Conservation (phyloP, 2,329 filamentous ascomycete species). For the Colletotrichum salicis region DNA sequence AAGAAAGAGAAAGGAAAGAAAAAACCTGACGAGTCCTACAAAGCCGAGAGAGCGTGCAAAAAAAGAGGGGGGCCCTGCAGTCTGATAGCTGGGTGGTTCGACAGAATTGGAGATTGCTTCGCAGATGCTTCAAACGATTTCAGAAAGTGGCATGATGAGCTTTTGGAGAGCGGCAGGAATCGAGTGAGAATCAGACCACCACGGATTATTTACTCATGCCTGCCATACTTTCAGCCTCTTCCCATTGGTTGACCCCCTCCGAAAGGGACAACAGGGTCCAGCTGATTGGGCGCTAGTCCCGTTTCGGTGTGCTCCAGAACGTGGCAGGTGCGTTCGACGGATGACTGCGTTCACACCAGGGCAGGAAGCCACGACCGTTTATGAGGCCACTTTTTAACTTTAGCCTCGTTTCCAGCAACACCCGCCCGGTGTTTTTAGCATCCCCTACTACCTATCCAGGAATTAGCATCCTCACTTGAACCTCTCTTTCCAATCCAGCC, state of each 20-base stretch:
- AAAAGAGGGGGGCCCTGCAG: constrained; percentile 18
- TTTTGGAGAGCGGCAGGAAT: constrained; percentile 33
- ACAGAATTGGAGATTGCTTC: constrained; percentile 33
- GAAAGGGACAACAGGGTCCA: constrained; percentile 25
- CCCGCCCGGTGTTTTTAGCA: not conserved
- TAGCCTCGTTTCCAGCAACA: constrained; percentile 20
- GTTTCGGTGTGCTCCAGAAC: constrained; percentile 25
- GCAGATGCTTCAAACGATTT: constrained; percentile 33
- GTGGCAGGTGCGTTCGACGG: constrained; percentile 32
- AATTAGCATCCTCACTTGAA: not conserved
- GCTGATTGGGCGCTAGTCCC: constrained; percentile 16
- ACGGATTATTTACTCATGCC: constrained; percentile 34
- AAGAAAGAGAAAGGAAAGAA: not conserved
- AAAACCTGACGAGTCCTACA: not conserved
- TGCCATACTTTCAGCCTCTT: constrained; percentile 19
- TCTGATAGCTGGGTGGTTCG: constrained; percentile 31
- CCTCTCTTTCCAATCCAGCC: constrained; percentile 3
- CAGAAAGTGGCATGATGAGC: constrained; percentile 36
- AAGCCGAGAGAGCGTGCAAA: not conserved
- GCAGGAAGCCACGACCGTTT: constrained; percentile 17
- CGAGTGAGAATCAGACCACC: constrained; percentile 36
- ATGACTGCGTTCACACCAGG: constrained; percentile 14
- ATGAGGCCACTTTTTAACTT: constrained; percentile 30
- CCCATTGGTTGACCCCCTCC: constrained; percentile 24
- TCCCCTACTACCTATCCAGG: not conserved